These are phyloP conservation scores for Pelomyxa schiedti DNA, from an alignment of 78 protist genomes.

Conservation along the genomic window DNA sequence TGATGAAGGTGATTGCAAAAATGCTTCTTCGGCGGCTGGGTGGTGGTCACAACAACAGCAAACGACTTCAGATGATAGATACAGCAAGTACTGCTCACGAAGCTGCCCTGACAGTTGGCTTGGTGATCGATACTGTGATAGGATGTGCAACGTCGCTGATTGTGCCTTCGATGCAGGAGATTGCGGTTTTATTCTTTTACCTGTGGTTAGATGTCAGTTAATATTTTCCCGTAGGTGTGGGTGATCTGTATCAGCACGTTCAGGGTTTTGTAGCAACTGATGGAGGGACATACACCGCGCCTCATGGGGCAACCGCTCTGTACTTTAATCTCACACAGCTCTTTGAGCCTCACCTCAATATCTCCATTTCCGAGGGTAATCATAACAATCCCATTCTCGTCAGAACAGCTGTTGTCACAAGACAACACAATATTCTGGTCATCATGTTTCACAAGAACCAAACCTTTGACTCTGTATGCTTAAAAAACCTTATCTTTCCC, in stretches of 20 bases:
- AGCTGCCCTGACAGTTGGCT: constrained; percentile 88
- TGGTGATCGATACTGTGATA: constrained; percentile 87
- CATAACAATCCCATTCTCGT: constrained; percentile 39
- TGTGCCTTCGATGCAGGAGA: constrained; percentile 86
- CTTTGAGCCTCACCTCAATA: constrained; percentile 11
- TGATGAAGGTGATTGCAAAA: constrained; percentile 76
- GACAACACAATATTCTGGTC: constrained; percentile 40
- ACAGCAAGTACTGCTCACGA: constrained; percentile 27
- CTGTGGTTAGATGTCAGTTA: not conserved
- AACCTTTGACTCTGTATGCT: not conserved
- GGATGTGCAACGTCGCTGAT: constrained; percentile 56
- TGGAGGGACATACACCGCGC: not conserved
- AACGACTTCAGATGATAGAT: constrained; percentile 20
- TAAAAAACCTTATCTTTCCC: no score
- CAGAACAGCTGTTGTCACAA: constrained; percentile 57
- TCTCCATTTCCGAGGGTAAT: constrained; percentile 25
- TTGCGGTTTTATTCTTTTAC: constrained; percentile 39
- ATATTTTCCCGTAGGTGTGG: constrained; percentile 14
- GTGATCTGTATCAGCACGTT: constrained; percentile 15
- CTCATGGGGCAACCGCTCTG: constrained; percentile 8
- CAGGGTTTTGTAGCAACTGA: not conserved
- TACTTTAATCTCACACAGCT: constrained; percentile 22
- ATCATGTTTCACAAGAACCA: constrained; percentile 48
- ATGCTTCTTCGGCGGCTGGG: not conserved
- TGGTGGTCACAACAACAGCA: constrained; percentile 8